A percentile compares a stretch with the other conserved stretches of the same genome.
Conservation (phyloP, 2,329 filamentous ascomycete species). For the Curvularia verruculosa region DNA sequence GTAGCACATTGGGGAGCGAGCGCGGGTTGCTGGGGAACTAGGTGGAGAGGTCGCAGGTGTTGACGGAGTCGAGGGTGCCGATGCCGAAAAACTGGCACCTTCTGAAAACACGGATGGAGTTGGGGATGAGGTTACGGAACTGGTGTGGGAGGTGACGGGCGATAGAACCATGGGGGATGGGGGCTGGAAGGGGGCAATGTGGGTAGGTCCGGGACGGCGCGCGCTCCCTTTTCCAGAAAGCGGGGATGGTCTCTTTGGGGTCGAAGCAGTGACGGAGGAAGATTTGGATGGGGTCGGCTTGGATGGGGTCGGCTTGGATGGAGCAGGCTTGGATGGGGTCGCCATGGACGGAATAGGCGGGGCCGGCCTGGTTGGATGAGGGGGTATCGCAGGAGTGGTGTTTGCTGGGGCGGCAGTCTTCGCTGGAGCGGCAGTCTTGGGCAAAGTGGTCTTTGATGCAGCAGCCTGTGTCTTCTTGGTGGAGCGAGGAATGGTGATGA, state of each 20-base stretch:
- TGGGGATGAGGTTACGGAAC: conserved; percentile 18
- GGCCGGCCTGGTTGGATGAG: not conserved
- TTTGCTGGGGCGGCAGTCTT: not conserved
- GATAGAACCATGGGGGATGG: conserved; percentile 19
- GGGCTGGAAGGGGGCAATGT: conserved; percentile 11
- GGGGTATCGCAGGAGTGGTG: not conserved
- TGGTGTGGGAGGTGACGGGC: conserved; percentile 13
- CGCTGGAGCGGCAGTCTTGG: not conserved
- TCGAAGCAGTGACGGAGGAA: not conserved
- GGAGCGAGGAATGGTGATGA: not conserved
- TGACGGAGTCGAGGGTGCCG: conserved; percentile 21
- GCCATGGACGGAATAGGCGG: not conserved
- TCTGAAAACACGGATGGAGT: conserved; percentile 24
- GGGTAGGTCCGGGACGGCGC: conserved; percentile 11
- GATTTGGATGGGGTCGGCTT: not conserved
- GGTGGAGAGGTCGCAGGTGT: conserved; percentile 27
- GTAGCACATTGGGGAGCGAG: conserved; percentile 18
- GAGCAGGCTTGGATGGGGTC: not conserved
- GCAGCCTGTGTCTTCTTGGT: not conserved
- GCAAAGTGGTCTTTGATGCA: not conserved
- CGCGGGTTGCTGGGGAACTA: conserved; percentile 18
- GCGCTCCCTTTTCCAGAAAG: conserved; percentile 11
- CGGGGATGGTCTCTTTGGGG: conserved; percentile 12
- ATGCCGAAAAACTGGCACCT: conserved; percentile 18
- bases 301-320: not conserved